Conservation (phyloP, 179 eudicot genomes). For the Silene vulgaris region DNA sequence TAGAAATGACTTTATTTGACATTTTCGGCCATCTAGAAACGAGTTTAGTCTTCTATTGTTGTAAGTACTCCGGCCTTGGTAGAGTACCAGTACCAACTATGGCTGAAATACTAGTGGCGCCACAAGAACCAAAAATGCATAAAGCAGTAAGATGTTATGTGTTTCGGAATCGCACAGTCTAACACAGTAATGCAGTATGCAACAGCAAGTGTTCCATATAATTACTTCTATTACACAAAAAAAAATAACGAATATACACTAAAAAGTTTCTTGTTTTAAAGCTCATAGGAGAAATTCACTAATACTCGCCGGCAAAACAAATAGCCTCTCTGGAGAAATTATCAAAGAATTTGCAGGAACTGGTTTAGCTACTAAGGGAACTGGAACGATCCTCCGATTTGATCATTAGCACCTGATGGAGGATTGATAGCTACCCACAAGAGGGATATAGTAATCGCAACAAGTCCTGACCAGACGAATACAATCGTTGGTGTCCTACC, state of each 20-base stretch:
- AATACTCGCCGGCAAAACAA: conserved; percentile 11
- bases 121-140: too few species aligned
- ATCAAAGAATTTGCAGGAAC: conserved; percentile 28
- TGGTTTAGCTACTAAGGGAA: conserved; percentile 51
- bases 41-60: too few species aligned
- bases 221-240: conserved; percentile 22
- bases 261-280: conserved; percentile 18
- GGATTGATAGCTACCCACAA: conserved; percentile 91
- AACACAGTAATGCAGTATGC: conserved; percentile 2
- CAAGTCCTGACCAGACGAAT: conserved; percentile 85
- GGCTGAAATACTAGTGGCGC: too few species aligned
- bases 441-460: conserved; percentile 75
- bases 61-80: too few species aligned
- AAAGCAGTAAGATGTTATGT: too few species aligned
- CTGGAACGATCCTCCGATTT: conserved; percentile 91
- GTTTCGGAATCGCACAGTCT: neutral
- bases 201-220: conserved; percentile 11
- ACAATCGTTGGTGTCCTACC: conserved; percentile 86
- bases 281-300: neutral
- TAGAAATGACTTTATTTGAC: too few species aligned
- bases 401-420: conserved; percentile 46
- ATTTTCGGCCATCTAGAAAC: too few species aligned
- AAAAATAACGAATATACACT: conserved; percentile 27
- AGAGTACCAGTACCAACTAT: too few species aligned
- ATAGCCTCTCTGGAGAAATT: conserved; percentile 12